Evolutionary conservation across 2,329 filamentous ascomycete genomes (phyloP), one percentile per base, ranked within the genome.

Genomic region (Cadophora gregata): DNA sequence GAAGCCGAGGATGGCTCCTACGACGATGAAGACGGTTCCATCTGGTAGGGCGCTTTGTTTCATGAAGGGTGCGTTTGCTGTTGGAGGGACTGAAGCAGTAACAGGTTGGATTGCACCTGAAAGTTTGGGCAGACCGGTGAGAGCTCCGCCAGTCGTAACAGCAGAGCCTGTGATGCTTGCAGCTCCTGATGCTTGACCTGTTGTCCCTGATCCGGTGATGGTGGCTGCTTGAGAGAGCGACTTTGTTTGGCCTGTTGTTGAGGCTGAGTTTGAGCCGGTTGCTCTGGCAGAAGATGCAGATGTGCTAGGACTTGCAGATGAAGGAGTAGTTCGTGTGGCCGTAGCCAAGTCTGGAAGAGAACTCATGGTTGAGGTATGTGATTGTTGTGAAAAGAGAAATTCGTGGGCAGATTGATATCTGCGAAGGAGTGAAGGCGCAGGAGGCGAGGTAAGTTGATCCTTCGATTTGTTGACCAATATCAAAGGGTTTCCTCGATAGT

Each of bases 21-120:
- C 96, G 25, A 89, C 91, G 74, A 99, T 99, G 81, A 99, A 99
- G 67, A 99, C 91, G 4, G 95, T 97, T 63, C 96, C 96, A 75
- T 98, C 92, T 2, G 96, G 96, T 12, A 94, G 84, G 62, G 81
- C 89, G 0, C 93, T 96, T 75, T 90, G 89, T 76, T 94, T 90
- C 93, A 98, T 97, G 77, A 93, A 99, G 19, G 95, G 93, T 5
- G 96, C 96, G 75, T 90, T 87, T 47, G 86, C 84, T 3, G 92
- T 97, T 29, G 93, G 91, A 8, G 96, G 96, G 2, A 98, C 90
- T 29, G 88, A 86, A 4, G 93, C 84, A 1, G 91, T 81, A 5
- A 94, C 92, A 70, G 91, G 91, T 25, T 87, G 86, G 70, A 83
- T 85, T 59, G 82, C 80, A 70, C 85, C 86, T 8, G 83, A 81